Evolutionary conservation across 441 rosid genomes (phyloP).

Genomic region (Euphorbia celastroides): DNA sequence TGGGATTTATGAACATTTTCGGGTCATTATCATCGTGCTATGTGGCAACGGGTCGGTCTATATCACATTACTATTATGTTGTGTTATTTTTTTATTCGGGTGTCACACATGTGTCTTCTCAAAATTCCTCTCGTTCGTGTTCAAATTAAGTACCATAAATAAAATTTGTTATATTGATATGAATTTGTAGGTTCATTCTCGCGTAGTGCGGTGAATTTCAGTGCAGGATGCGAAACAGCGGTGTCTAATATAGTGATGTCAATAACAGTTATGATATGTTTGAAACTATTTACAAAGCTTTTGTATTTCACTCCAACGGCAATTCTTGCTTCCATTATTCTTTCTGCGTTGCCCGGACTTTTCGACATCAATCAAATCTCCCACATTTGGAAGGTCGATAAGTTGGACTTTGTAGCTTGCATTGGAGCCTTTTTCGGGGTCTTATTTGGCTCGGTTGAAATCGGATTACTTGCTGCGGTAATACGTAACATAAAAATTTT

Average conservation of each 20-base stretch:
- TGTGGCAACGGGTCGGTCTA: conserved; percentile 65
- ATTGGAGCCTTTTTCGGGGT: conserved; percentile 78
- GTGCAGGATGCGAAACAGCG: conserved; percentile 78
- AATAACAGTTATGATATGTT: conserved; percentile 54
- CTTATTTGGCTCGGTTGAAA: conserved; percentile 73
- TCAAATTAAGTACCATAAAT: too few relatives aligned
- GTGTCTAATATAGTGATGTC: conserved; percentile 85
- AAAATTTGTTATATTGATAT: too few relatives aligned
- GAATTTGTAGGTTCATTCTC: conserved; percentile 69
- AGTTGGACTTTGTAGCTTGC: conserved; percentile 81
- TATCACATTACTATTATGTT: too few relatives aligned
- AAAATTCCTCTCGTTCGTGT: too few relatives aligned
- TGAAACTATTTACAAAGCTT: conserved; percentile 57
- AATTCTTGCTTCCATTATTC: conserved; percentile 70
- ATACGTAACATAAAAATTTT: too few relatives aligned
- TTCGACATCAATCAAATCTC: conserved; percentile 51
- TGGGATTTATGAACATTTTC: conserved; percentile 70
- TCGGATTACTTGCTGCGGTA: conserved; percentile 84
- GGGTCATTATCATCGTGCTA: conserved; percentile 90
- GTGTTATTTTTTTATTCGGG: too few relatives aligned
- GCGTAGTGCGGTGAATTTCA: conserved; percentile 78
- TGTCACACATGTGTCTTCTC: not conserved
- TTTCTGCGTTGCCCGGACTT: conserved; percentile 81
- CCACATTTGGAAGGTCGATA: conserved; percentile 79
- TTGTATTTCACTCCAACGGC: conserved; percentile 75